These are phyloP conservation scores for Wickerhamomyces sydowiorum DNA, from an alignment of 805 yeast species.

Conservation along the genomic window DNA sequence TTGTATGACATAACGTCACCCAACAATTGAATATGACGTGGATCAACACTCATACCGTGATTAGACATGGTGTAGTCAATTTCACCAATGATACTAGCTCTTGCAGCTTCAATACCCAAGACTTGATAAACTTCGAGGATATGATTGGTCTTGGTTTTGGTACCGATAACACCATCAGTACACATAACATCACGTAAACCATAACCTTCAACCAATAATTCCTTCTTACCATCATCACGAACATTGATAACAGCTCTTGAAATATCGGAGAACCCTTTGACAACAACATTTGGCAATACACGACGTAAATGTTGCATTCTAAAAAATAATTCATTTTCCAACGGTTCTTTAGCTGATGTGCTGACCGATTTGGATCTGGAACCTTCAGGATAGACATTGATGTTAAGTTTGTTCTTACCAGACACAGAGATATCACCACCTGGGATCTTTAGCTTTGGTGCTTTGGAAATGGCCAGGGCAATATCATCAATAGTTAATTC, in stretches of 20 bases:
- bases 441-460: conserved; percentile 85
- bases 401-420: conserved; percentile 62
- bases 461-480: conserved; percentile 71
- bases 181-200: conserved; percentile 95
- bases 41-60: conserved; percentile 99
- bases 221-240: conserved; percentile 78
- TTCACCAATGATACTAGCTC: conserved; percentile 87
- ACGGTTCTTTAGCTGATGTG: conserved; percentile 32
- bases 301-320: conserved; percentile 88
- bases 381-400: conserved; percentile 46
- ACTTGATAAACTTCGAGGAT: conserved; percentile 84
- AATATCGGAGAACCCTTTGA: conserved; percentile 88
- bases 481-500: conserved; percentile 85
- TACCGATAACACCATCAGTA: conserved; percentile 93
- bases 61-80: conserved; percentile 97
- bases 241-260: conserved; percentile 96
- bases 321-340: conserved; percentile 59
- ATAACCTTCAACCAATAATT: conserved; percentile 94
- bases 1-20: conserved; percentile 99
- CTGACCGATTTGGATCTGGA: conserved; percentile 35
- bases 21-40: conserved; percentile 94
- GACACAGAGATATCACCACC: conserved; percentile 63
- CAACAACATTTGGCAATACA: conserved; percentile 79
- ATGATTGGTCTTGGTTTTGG: conserved; percentile 86
- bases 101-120: conserved; percentile 96